Evolutionary conservation across 2,329 filamentous ascomycete genomes (phyloP).

Genomic region (Phialemoniopsis sp.): DNA sequence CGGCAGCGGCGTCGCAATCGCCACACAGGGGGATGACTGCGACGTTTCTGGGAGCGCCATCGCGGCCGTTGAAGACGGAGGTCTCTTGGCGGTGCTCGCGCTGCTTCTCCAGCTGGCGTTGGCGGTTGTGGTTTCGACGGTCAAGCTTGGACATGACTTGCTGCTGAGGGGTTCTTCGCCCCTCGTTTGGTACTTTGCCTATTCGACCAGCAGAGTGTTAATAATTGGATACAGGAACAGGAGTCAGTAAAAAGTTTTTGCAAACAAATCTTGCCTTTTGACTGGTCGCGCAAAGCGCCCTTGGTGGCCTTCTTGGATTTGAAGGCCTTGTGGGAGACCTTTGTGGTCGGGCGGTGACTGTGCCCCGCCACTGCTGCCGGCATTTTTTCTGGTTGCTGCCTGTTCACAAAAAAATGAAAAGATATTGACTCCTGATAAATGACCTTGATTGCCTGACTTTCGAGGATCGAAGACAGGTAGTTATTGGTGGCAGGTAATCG

Average conservation of each 20-base stretch:
- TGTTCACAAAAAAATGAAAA: no score
- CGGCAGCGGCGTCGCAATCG: slow-evolving; percentile 63
- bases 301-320: slow-evolving; percentile 92
- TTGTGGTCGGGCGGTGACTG: slow-evolving; percentile 91
- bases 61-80: slow-evolving; percentile 78
- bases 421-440: no score
- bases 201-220: background rate
- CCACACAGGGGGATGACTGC: slow-evolving; percentile 81
- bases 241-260: no score
- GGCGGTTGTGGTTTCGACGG: slow-evolving; percentile 89
- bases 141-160: slow-evolving; percentile 97
- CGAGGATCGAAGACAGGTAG: no score
- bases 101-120: slow-evolving; percentile 79
- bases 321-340: slow-evolving; percentile 82
- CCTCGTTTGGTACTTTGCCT: slow-evolving; percentile 78
- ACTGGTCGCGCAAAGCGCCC: slow-evolving; percentile 75
- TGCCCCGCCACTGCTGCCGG: slow-evolving; percentile 65
- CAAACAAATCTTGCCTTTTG: slow-evolving; percentile 78
- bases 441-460: no score
- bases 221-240: slow-evolving; percentile 1
- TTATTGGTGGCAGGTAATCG: no score
- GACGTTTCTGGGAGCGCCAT: slow-evolving; percentile 83
- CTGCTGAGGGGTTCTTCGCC: slow-evolving; percentile 86
- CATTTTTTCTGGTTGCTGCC: slow-evolving; percentile 56
- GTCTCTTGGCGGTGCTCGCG: slow-evolving; percentile 76